Percentiles rank a stretch among this genome's conserved stretches.
Evolutionary conservation across 345 rosid species (phyloP).

Genomic region (Brassica juncea): DNA sequence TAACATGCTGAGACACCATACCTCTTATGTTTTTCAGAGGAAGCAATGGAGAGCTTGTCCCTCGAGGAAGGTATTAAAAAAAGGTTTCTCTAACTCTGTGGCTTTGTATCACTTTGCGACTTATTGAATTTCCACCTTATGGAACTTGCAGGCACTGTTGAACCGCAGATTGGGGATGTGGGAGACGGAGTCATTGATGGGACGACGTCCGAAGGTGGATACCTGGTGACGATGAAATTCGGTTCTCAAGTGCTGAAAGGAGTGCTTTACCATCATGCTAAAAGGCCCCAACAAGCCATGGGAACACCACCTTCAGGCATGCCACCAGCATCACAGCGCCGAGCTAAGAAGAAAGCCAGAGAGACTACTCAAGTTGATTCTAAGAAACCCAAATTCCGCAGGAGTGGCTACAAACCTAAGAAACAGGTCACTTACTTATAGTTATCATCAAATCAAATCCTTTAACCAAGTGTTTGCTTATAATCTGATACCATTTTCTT

Average conservation of each 20-base stretch:
- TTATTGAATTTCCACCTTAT: background rate
- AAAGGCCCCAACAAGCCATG: background rate
- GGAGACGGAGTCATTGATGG: constrained; percentile 73
- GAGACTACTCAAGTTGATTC: background rate
- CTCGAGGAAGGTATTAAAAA: constrained; percentile 34
- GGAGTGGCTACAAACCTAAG: constrained; percentile 4
- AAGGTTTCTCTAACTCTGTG: constrained; percentile 1
- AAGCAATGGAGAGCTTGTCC: constrained; percentile 26
- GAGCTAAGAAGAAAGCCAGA: background rate
- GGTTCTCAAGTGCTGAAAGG: background rate
- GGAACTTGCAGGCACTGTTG: constrained; percentile 30
- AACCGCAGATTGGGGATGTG: constrained; percentile 45
- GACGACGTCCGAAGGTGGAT: constrained; percentile 75
- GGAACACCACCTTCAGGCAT: constrained; percentile 3
- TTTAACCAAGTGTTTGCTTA: background rate
- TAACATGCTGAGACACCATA: constrained; percentile 4
- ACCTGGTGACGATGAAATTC: background rate
- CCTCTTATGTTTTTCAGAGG: constrained; percentile 27
- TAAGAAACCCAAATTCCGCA: background rate
- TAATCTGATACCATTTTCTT: background rate
- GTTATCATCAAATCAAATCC: background rate
- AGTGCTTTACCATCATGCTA: background rate
- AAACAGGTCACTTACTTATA: background rate
- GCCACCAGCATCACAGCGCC: background rate
- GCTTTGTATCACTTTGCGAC: background rate